These are phyloP conservation scores for Malassezia arunalokei DNA, from an alignment of 1,284 basidiomycete genomes.

Conservation along the genomic window DNA sequence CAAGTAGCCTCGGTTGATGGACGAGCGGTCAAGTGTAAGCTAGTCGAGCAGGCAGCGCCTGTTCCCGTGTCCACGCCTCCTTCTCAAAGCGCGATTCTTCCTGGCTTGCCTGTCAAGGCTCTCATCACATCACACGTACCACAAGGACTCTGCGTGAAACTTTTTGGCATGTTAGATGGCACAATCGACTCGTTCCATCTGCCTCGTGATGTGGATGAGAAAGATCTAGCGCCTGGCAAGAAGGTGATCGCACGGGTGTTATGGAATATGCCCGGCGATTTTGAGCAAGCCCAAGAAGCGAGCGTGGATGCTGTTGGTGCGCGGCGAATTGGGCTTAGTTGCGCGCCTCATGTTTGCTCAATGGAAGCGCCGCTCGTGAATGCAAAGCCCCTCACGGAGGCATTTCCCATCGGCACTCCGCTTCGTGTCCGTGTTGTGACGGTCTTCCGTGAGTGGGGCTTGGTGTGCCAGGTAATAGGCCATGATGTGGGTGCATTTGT, in stretches of 20 bases:
- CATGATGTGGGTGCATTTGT: constrained; percentile 30
- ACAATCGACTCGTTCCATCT: constrained; percentile 78
- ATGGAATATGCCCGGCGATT: constrained; percentile 50
- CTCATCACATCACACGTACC: constrained; percentile 69
- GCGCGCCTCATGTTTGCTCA: constrained; percentile 28
- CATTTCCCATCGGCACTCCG: constrained; percentile 31
- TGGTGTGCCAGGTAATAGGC: constrained; percentile 26
- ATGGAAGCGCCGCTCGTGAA: constrained; percentile 23
- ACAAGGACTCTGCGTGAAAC: constrained; percentile 72
- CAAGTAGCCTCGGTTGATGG: constrained; percentile 41
- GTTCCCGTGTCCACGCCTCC: constrained; percentile 18
- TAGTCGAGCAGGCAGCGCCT: constrained; percentile 29
- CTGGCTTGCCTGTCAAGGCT: constrained; percentile 71
- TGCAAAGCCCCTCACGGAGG: constrained; percentile 20
- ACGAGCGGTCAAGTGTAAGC: constrained; percentile 41
- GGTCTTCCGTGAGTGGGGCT: constrained; percentile 37
- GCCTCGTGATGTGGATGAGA: constrained; percentile 34
- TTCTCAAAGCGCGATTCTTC: constrained; percentile 67
- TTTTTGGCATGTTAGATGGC: constrained; percentile 85
- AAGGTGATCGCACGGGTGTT: constrained; percentile 70
- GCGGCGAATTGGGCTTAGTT: constrained; percentile 37
- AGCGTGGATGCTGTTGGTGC: constrained; percentile 20
- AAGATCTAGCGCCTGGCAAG: constrained; percentile 24
- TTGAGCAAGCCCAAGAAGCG: constrained; percentile 12
- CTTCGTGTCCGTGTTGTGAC: constrained; percentile 27